A percentile compares a stretch with the other conserved stretches of the same genome.
These are phyloP conservation scores for Salix koriyanagi DNA, from an alignment of 345 rosid species.

Conservation along the genomic window DNA sequence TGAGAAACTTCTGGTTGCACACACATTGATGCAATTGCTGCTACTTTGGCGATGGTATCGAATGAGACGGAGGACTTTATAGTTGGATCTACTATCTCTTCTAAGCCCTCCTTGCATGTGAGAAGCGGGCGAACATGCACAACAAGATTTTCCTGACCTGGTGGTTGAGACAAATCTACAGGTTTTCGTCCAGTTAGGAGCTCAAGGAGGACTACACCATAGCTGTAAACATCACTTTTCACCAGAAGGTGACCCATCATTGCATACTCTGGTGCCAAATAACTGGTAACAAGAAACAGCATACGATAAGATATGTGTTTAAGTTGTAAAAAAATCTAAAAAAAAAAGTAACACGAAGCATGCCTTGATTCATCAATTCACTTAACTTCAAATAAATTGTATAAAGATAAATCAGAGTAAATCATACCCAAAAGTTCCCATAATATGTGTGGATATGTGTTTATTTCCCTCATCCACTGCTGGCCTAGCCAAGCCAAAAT, in stretches of 20 bases:
- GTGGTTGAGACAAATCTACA: slow-evolving; percentile 60
- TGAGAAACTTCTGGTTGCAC: slow-evolving; percentile 64
- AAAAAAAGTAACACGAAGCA: not conserved
- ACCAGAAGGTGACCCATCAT: slow-evolving; percentile 75
- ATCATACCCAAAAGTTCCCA: slow-evolving; percentile 82
- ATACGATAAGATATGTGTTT: not conserved
- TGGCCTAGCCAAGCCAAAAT: slow-evolving; percentile 72
- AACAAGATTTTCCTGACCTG: slow-evolving; percentile 69
- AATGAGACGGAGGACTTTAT: slow-evolving; percentile 34
- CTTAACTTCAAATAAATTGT: not conserved
- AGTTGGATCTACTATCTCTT: slow-evolving; percentile 41
- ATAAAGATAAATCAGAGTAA: not conserved
- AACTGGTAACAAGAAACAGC: slow-evolving; percentile 31
- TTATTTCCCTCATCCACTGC: slow-evolving; percentile 60
- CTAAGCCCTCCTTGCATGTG: slow-evolving; percentile 46
- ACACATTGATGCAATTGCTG: slow-evolving; percentile 71
- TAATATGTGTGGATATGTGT: slow-evolving; percentile 63
- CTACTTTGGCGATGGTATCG: slow-evolving; percentile 53
- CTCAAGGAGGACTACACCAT: slow-evolving; percentile 75
- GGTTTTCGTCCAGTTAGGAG: slow-evolving; percentile 67
- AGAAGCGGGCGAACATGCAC: slow-evolving; percentile 63
- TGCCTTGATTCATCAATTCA: not conserved
- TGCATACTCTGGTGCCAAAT: slow-evolving; percentile 74
- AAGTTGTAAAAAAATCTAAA: not conserved
- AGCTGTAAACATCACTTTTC: slow-evolving; percentile 74